Conservation (phyloP, 768 basidiomycete species). For the Trametes cubensis region DNA sequence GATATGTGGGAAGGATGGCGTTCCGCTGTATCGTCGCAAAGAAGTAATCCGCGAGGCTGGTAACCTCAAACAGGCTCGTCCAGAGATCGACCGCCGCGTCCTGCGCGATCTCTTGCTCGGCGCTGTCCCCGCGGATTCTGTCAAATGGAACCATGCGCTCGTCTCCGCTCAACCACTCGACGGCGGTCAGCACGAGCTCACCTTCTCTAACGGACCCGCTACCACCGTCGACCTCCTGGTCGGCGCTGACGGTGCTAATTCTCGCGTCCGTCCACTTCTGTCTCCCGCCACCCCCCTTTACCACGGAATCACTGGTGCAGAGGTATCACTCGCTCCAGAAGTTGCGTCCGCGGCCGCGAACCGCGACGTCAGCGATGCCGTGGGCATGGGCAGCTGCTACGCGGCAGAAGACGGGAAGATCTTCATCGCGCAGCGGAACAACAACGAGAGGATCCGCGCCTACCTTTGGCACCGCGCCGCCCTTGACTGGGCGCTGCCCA, state of each 20-base stretch:
- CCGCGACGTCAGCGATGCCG: conserved; percentile 8
- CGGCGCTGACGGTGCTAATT: conserved; percentile 11
- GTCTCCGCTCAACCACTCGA: conserved; percentile 32
- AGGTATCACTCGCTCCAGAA: not conserved
- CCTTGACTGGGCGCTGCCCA: conserved; percentile 2
- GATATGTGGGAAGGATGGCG: conserved; percentile 14
- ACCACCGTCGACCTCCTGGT: not conserved
- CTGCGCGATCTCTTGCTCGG: conserved; percentile 16
- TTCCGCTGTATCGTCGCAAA: not conserved
- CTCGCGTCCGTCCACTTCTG: conserved; percentile 2
- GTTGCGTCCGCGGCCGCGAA: conserved; percentile 5
- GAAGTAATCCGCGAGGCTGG: conserved; percentile 2
- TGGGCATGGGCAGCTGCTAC: conserved; percentile 6
- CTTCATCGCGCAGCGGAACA: conserved; percentile 3
- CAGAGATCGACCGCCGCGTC: conserved; percentile 18
- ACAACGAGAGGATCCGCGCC: conserved; percentile 3
- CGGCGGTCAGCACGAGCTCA: conserved; percentile 29
- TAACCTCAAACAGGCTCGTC: conserved; percentile 3
- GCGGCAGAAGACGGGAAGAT: conserved; percentile 5
- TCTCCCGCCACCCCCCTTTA: conserved; percentile 2
- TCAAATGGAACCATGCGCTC: conserved; percentile 46
- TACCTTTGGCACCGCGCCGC: conserved; percentile 5
- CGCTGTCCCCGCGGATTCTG: conserved; percentile 34
- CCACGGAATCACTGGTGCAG: conserved; percentile 10
- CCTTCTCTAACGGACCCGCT: conserved; percentile 8